Evolutionary conservation across 2,329 filamentous ascomycete species (phyloP).

Genomic region (Nannizzia gypsea): DNA sequence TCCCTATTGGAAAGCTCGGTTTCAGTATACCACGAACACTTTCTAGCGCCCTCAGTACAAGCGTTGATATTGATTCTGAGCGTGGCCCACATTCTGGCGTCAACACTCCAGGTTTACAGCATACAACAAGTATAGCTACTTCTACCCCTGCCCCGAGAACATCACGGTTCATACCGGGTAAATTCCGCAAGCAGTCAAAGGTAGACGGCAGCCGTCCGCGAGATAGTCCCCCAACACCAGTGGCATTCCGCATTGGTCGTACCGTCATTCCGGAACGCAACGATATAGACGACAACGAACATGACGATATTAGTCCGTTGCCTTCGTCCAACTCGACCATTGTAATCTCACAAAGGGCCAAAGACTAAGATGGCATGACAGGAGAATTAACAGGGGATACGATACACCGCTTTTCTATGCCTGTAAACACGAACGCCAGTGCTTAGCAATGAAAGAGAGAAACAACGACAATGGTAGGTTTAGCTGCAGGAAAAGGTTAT

Average conservation of each 20-base stretch:
- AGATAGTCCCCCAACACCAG: conserved; percentile 5
- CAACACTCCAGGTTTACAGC: neutral
- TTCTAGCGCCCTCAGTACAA: conserved; percentile 36
- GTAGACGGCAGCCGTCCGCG: conserved; percentile 4
- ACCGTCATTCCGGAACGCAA: conserved; percentile 8
- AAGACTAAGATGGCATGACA: neutral
- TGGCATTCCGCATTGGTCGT: conserved; percentile 9
- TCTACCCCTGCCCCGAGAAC: neutral
- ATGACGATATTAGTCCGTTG: neutral
- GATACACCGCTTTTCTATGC: neutral
- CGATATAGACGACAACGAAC: neutral
- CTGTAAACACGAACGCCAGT: too few relatives aligned
- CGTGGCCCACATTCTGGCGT: neutral
- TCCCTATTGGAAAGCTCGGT: conserved; percentile 50
- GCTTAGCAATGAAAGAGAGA: too few relatives aligned
- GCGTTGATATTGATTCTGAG: conserved; percentile 18
- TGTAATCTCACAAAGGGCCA: neutral
- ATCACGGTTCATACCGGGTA: conserved; percentile 5
- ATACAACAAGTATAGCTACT: neutral
- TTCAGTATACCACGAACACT: conserved; percentile 37
- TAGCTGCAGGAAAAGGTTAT: neutral
- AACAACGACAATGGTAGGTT: neutral
- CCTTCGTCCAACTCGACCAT: neutral
- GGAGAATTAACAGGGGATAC: neutral
- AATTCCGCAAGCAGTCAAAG: neutral